A percentile compares a stretch with the other conserved stretches of the same genome.
Conservation (phyloP, 768 basidiomycete genomes). For the Leccinum incarnatum region DNA sequence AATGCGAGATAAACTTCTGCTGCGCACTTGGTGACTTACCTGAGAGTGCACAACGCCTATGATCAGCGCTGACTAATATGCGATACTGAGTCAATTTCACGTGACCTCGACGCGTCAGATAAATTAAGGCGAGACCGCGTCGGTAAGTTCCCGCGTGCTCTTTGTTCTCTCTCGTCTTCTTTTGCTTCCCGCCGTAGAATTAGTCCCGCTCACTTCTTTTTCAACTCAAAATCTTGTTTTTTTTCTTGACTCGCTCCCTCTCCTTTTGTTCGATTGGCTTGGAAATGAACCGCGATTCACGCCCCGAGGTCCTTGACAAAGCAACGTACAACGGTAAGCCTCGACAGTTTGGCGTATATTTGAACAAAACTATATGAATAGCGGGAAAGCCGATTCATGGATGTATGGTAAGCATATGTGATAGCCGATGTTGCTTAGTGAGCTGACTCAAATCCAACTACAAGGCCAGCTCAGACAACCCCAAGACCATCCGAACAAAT, state of each 20-base stretch:
- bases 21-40: background rate
- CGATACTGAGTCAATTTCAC: constrained; percentile 17
- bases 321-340: constrained; percentile 31
- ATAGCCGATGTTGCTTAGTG: background rate
- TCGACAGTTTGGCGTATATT: background rate
- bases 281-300: constrained; percentile 33
- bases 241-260: constrained; percentile 13
- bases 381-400: constrained; percentile 5
- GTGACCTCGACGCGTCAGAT: constrained; percentile 30
- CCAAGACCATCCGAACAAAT: constrained; percentile 6
- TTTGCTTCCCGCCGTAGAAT: constrained; percentile 28
- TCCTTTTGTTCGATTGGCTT: constrained; percentile 13
- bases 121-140: constrained; percentile 16
- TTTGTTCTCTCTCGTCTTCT: constrained; percentile 26
- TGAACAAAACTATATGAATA: background rate
- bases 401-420: constrained; percentile 10
- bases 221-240: background rate
- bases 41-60: constrained; percentile 3
- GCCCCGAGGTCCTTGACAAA: constrained; percentile 44
- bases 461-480: constrained; percentile 14
- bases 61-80: background rate
- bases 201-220: constrained; percentile 11
- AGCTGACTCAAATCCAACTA: background rate
- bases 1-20: background rate
- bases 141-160: constrained; percentile 27